Evolutionary conservation across 495 filamentous ascomycete species (phyloP), one percentile per base, ranked within the genome.

Genomic region (Aspergillus funiculosus): DNA sequence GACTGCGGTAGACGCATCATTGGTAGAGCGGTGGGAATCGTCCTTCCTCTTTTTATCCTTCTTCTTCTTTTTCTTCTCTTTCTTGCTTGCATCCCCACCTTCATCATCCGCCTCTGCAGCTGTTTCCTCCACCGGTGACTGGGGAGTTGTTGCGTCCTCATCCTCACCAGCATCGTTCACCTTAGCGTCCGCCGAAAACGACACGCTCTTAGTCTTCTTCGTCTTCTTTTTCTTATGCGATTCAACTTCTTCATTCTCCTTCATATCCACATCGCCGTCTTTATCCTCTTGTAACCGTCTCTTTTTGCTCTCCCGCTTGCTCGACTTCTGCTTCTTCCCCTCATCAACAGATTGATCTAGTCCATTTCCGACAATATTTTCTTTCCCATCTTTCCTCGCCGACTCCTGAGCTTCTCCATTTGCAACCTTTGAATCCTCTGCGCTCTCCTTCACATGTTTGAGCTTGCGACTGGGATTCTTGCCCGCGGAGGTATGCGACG

Each of bases 121-220:
- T 56, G 54, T 20, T 57, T 44, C 31, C 64, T n/a, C n/a, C n/a
- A n/a, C n/a, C n/a, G n/a, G n/a, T n/a, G n/a, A n/a, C n/a, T n/a
- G n/a, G n/a, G n/a, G n/a, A n/a, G n/a, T n/a, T n/a, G n/a, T 62
- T 39, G 72, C 67, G 37, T 62, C 48, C 39, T 62, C 65, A 48
- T 73, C 32, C 40, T 52, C 45, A 13, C 48, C 37, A 24, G 56
- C 78, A 54, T 83, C 78, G 34, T 74, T 62, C 26, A 67, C 73
- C 63, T 87, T 87, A 5, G 78, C 77, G 22, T 83, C 83, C 17
- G 80, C 70, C 0, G 84, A 79, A 58, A 94, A 95, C 6, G 85
- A 79, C 19, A 94, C 88, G 1, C 83, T 82, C 64, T 91, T 94
- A 9, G 26, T 3, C 35, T n/a, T 30, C 40, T 60, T 65, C 44